phyloP scores from a whole-genome alignment of 345 rosid genomes.

The Eucalyptus sp. region DNA sequence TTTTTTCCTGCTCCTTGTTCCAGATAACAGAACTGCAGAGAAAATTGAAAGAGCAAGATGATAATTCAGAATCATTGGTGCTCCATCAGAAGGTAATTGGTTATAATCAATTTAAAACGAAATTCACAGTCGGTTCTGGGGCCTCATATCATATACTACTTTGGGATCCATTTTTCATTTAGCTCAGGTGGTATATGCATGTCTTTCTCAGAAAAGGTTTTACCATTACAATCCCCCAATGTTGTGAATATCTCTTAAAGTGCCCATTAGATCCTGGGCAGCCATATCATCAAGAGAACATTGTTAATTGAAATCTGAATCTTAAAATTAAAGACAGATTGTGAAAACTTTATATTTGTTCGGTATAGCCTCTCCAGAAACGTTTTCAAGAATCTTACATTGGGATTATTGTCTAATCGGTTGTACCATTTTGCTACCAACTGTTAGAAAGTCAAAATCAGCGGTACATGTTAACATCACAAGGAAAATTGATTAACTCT shows the following conservation, averaged over 20 bases:
- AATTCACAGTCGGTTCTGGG: background rate
- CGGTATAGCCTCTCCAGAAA: background rate
- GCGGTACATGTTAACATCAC: background rate
- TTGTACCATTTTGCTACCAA: background rate
- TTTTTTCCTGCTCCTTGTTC: background rate
- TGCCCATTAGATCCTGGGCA: background rate
- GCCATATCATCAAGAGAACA: background rate
- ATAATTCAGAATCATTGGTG: slow-evolving; percentile 29
- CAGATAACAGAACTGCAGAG: slow-evolving; percentile 65
- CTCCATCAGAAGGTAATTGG: slow-evolving; percentile 39
- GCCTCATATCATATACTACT: background rate
- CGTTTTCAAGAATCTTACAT: background rate
- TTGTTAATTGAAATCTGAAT: background rate
- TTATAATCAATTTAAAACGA: background rate
- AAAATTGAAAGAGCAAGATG: slow-evolving; percentile 43
- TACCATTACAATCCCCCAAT: background rate
- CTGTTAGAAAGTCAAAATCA: background rate
- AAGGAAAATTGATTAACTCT: background rate
- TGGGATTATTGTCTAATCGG: background rate
- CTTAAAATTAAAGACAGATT: background rate
- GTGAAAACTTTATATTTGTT: background rate
- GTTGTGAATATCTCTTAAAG: background rate
- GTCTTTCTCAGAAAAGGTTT: background rate
- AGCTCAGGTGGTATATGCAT: background rate
- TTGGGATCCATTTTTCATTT: background rate